Evolutionary conservation across 805 yeast species (phyloP).

Genomic region (Candida tallmaniae): DNA sequence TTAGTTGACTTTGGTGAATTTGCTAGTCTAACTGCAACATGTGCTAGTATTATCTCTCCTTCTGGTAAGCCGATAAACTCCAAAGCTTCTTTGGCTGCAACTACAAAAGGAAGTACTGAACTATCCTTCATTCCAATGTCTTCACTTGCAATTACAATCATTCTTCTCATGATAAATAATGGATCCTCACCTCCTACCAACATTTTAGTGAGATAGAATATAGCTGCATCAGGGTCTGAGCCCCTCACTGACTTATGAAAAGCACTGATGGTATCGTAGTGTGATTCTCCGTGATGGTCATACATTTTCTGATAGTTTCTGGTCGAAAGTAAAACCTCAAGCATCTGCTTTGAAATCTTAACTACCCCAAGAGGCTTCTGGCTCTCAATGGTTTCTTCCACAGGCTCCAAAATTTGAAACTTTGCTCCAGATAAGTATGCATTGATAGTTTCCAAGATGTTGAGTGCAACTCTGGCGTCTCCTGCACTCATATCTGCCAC

Average conservation of each 20-base stretch:
- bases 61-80: slow-evolving; percentile 94
- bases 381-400: slow-evolving; percentile 12
- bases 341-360: slow-evolving; percentile 32
- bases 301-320: slow-evolving; percentile 53
- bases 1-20: slow-evolving; percentile 81
- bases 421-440: slow-evolving; percentile 42
- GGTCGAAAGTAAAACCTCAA: slow-evolving; percentile 41
- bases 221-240: slow-evolving; percentile 81
- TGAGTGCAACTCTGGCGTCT: slow-evolving; percentile 81
- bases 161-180: slow-evolving; percentile 77
- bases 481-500: slow-evolving; percentile 77
- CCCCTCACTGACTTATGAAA: slow-evolving; percentile 93
- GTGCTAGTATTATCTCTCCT: slow-evolving; percentile 83
- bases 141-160: slow-evolving; percentile 94
- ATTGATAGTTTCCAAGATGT: slow-evolving; percentile 70
- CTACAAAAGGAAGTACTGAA: slow-evolving; percentile 77
- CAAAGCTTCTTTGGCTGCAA: slow-evolving; percentile 79
- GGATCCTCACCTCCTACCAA: slow-evolving; percentile 93
- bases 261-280: slow-evolving; percentile 93
- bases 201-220: slow-evolving; percentile 86
- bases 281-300: slow-evolving; percentile 86
- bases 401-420: slow-evolving; percentile 15
- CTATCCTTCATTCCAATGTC: slow-evolving; percentile 89
- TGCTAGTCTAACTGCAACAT: slow-evolving; percentile 89
- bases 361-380: slow-evolving; percentile 27